Conservation (phyloP, 75 land plant species). For the Pinus tabuliformis region DNA sequence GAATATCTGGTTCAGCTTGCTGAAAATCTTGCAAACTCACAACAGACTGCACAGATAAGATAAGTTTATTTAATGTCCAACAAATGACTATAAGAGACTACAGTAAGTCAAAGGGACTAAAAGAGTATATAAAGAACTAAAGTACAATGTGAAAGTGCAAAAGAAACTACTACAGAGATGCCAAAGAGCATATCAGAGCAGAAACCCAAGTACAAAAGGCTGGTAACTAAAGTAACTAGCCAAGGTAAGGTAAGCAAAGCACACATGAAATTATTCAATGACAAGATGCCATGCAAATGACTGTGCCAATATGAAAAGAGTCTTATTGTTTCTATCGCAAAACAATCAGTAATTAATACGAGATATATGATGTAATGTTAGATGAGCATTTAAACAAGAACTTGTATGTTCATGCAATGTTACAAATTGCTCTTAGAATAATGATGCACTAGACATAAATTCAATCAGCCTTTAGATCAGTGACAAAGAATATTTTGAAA, state of each 20-base stretch:
- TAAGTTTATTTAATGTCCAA: neutral
- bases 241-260: neutral
- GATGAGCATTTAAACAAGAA: neutral
- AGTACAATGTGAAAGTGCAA: too few species aligned
- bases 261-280: neutral
- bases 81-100: neutral
- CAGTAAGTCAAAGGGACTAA: neutral
- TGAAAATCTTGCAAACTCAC: conserved; percentile 69
- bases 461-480: too few species aligned
- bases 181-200: too few species aligned
- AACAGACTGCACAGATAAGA: conserved; percentile 33
- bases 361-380: neutral
- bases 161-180: too few species aligned
- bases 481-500: too few species aligned
- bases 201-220: too few species aligned
- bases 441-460: neutral
- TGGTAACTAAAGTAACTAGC: too few species aligned
- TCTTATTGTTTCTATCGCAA: neutral
- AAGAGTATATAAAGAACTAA: neutral
- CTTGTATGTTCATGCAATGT: neutral
- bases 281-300: neutral
- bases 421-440: neutral
- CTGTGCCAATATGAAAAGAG: neutral
- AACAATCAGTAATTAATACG: neutral
- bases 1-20: conserved; percentile 69